Conservation (phyloP, 2,329 filamentous ascomycete genomes). For the Pseudogymnoascus sp. region DNA sequence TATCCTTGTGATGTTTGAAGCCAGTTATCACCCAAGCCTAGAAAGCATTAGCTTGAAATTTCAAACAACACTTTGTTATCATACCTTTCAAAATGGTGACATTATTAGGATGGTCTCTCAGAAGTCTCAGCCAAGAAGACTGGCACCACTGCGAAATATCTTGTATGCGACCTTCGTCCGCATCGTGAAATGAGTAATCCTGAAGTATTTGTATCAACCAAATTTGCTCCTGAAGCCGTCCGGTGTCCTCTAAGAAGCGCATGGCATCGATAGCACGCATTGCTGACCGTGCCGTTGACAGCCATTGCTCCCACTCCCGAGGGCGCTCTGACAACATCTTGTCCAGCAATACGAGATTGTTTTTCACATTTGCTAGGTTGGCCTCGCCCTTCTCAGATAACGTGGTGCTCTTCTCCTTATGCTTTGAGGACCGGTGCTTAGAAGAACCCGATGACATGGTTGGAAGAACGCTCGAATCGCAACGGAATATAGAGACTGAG, state of each 20-base stretch:
- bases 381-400: not conserved
- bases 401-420: not conserved
- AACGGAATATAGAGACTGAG: not conserved
- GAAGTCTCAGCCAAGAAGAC: constrained; percentile 36
- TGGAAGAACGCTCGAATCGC: not conserved
- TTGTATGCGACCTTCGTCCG: constrained; percentile 35
- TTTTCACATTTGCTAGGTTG: constrained; percentile 3
- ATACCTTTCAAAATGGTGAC: constrained; percentile 35
- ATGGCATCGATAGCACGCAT: constrained; percentile 31
- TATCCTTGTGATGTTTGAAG: constrained; percentile 40
- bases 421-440: not conserved
- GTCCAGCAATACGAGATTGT: not conserved
- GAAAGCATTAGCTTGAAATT: constrained; percentile 6
- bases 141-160: constrained; percentile 43
- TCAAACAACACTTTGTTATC: constrained; percentile 14
- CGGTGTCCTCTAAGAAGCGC: constrained; percentile 30
- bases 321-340: constrained; percentile 15
- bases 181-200: constrained; percentile 39
- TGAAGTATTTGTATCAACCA: constrained; percentile 38
- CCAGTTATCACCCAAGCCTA: constrained; percentile 43
- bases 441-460: not conserved
- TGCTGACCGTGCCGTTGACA: constrained; percentile 32
- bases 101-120: constrained; percentile 36
- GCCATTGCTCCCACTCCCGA: constrained; percentile 24
- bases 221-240: constrained; percentile 30